Evolutionary conservation across 495 filamentous ascomycete genomes (phyloP), one percentile per base, ranked within the genome.

Genomic region (Tricharina praecox): DNA sequence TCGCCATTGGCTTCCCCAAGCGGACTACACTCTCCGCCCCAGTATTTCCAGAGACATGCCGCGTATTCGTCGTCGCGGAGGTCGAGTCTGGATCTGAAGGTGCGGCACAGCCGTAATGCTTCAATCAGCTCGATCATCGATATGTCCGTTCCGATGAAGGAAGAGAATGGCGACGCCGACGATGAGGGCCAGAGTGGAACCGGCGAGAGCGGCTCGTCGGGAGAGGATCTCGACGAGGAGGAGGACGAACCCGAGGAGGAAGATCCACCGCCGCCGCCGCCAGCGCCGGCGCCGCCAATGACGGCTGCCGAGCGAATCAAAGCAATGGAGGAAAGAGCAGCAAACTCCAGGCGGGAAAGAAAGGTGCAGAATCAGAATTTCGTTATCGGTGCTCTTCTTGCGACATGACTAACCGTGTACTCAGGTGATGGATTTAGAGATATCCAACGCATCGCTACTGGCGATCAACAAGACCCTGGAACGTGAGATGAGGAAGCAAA

Each of bases 391-490:
- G n/a, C 38, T 5, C 30, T n/a, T n/a, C n/a, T n/a, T 32, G 28
- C 5, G 28, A 5, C 41, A 25, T 53, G 57, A 48, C 53, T 42
- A 23, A 38, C 23, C 33, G n/a, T 37, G 26, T 23, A 30, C 16
- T 8, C 35, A 61, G 58, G 87, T 99, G 23, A 68, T 96, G 53
- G 90, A 99, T 61, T 68, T 99, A n/a, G 83, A 99, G 58, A 99
- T 99, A 50, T 93, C 82, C 51, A 99, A 99, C 53, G 88, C 85
- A 1, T 93, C 85, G 19, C 73, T 99, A 5, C 72, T 93, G 23
- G 92, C 92, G n/a, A 95, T 99, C 64, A 99, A 99, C 56, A 75
- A 85, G 40, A 85, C 84, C 0, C 67, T 99, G 1, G 90, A 99
- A 63, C 73, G 82, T 8, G 83, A 95, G 55, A 75, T 99, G 63